Conservation (phyloP, 2,329 filamentous ascomycete species). For the Fusarium denticulatum region DNA sequence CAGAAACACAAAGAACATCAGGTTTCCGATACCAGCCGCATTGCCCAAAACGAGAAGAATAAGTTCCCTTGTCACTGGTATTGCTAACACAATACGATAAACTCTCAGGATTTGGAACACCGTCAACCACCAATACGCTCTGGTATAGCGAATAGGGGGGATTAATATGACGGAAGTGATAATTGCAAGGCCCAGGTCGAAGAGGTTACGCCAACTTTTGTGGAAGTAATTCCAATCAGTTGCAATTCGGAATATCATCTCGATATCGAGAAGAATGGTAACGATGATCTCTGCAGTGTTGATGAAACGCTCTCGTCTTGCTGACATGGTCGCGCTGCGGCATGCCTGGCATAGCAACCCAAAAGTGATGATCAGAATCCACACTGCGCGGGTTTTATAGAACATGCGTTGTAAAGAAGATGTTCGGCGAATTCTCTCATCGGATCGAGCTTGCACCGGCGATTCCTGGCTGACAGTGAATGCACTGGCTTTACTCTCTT, state of each 20-base stretch:
- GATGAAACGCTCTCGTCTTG: slow-evolving; percentile 70
- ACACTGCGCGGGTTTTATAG: slow-evolving; percentile 77
- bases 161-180: slow-evolving; percentile 87
- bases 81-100: slow-evolving; percentile 90
- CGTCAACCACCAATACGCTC: slow-evolving; percentile 87
- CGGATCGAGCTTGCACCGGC: slow-evolving; percentile 49
- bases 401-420: slow-evolving; percentile 75
- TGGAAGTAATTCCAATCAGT: slow-evolving; percentile 86
- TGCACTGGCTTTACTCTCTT: slow-evolving; percentile 93
- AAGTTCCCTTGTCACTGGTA: slow-evolving; percentile 86
- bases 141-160: slow-evolving; percentile 78
- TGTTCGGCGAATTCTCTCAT: slow-evolving; percentile 49
- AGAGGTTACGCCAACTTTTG: slow-evolving; percentile 75
- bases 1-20: slow-evolving; percentile 96
- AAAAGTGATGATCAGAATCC: slow-evolving; percentile 82
- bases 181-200: slow-evolving; percentile 83
- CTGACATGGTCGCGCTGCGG: slow-evolving; percentile 80
- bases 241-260: slow-evolving; percentile 82
- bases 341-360: slow-evolving; percentile 83
- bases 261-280: slow-evolving; percentile 80
- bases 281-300: slow-evolving; percentile 77
- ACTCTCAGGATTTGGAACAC: slow-evolving; percentile 92
- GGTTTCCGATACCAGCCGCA: slow-evolving; percentile 87
- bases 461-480: slow-evolving; percentile 80
- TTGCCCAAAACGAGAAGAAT: slow-evolving; percentile 92